Evolutionary conservation across 2,329 filamentous ascomycete species (phyloP).

Genomic region (Neofusicoccum umdonicola): DNA sequence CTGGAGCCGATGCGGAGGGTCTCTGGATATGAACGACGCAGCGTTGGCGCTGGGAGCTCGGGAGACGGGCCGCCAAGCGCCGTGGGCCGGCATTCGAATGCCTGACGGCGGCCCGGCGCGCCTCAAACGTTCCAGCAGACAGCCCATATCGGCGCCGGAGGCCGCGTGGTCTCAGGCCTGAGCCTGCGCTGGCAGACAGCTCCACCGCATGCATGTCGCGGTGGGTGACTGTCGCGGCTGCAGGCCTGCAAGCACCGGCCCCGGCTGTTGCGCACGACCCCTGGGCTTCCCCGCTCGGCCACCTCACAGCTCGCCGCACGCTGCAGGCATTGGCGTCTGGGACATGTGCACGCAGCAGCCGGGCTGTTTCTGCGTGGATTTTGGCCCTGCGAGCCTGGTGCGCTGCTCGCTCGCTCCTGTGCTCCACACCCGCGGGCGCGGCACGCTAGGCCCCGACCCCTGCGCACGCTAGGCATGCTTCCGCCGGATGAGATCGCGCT

Average conservation of each 20-base stretch:
- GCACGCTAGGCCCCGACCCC: conserved; percentile 24
- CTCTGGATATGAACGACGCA: not conserved
- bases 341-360: not conserved
- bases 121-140: conserved; percentile 4
- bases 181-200: not conserved
- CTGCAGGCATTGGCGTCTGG: not conserved
- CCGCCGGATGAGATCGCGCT: conserved; percentile 14
- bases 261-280: not conserved
- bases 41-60: not conserved
- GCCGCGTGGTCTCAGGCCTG: not conserved
- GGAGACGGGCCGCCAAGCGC: conserved; percentile 4
- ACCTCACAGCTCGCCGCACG: not conserved
- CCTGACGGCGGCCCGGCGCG: conserved; percentile 5
- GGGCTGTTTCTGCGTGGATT: not conserved
- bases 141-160: conserved; percentile 1
- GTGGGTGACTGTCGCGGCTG: conserved; percentile 5
- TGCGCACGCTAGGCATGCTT: conserved; percentile 14
- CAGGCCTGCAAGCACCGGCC: conserved; percentile 8
- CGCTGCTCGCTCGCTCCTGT: conserved; percentile 13
- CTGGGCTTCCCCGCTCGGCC: conserved; percentile 9
- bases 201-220: conserved; percentile 10
- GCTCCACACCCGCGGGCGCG: conserved; percentile 22
- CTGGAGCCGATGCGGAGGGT: not conserved
- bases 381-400: conserved; percentile 2
- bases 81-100: not conserved